These are phyloP conservation scores for Trypanosoma cruzi DNA, from an alignment of 208 protist species.

Conservation along the genomic window DNA sequence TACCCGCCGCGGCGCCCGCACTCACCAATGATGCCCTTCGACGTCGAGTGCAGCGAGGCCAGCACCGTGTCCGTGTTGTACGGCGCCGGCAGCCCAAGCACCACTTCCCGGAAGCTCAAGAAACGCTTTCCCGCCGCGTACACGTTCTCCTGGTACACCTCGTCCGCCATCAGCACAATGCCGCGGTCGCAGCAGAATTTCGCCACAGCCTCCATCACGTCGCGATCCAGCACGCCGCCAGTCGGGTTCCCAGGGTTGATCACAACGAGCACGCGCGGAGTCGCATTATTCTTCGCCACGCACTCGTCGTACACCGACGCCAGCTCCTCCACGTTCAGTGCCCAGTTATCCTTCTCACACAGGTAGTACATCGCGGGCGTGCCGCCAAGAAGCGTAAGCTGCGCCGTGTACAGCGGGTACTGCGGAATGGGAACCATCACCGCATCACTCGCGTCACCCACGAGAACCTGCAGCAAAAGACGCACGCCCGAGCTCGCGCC, in stretches of 20 bases:
- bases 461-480: constrained; percentile 82
- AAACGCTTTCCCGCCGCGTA: constrained; percentile 93
- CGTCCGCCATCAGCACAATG: constrained; percentile 97
- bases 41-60: constrained; percentile 97
- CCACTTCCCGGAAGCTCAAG: constrained; percentile 89
- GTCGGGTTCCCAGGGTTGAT: constrained; percentile 99
- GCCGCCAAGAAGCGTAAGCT: constrained; percentile 95
- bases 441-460: constrained; percentile 67
- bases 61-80: constrained; percentile 69
- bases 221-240: constrained; percentile 84
- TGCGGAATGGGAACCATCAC: constrained; percentile 99
- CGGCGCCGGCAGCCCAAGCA: constrained; percentile 60
- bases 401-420: constrained; percentile 99
- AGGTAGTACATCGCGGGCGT: constrained; percentile 95
- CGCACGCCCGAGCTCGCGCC: constrained; percentile 96
- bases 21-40: constrained; percentile 98
- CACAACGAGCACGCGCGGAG: constrained; percentile 94
- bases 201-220: constrained; percentile 84
- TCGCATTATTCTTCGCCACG: constrained; percentile 58
- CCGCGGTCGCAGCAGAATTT: constrained; percentile 60
- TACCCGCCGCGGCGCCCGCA: constrained; percentile 99
- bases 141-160: constrained; percentile 99
- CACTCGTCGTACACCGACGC: constrained; percentile 56
- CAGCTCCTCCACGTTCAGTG: constrained; percentile 73
- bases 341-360: constrained; percentile 93